Evolutionary conservation across 495 filamentous ascomycete genomes (phyloP).

Genomic region (Hypoxylon lienhwacheense): DNA sequence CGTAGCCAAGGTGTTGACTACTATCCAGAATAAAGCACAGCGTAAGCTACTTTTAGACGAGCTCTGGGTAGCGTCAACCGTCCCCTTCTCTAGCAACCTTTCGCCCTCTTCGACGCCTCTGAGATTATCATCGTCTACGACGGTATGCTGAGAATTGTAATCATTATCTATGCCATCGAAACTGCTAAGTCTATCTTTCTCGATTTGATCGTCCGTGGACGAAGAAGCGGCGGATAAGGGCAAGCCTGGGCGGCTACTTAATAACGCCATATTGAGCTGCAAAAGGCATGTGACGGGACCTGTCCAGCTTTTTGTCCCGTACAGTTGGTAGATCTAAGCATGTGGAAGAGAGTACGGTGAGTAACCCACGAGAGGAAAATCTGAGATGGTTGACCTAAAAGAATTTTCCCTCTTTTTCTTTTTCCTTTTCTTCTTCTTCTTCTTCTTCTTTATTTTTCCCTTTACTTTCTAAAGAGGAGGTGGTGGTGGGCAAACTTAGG

Average conservation of each 20-base stretch:
- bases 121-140: slow-evolving; percentile 34
- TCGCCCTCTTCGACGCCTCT: slow-evolving; percentile 44
- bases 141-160: slow-evolving; percentile 30
- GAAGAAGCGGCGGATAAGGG: slow-evolving; percentile 44
- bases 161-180: slow-evolving; percentile 31
- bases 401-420: no score
- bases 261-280: slow-evolving; percentile 26
- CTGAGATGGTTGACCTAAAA: no score
- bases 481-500: no score
- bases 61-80: slow-evolving; percentile 6
- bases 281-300: slow-evolving; percentile 19
- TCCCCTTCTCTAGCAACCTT: slow-evolving; percentile 37
- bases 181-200: slow-evolving; percentile 28
- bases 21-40: slow-evolving; percentile 56
- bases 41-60: slow-evolving; percentile 32
- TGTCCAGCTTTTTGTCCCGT: slow-evolving; percentile 16
- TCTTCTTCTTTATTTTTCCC: no score
- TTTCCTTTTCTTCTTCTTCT: no score
- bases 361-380: not conserved
- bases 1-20: slow-evolving; percentile 61
- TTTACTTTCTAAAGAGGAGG: no score
- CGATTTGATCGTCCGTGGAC: slow-evolving; percentile 34
- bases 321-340: slow-evolving; percentile 15
- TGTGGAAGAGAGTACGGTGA: not conserved
- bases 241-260: slow-evolving; percentile 32